Evolutionary conservation across 1,284 basidiomycete species (phyloP), one percentile per base, ranked within the genome.

Genomic region (Kwoniella shivajii): DNA sequence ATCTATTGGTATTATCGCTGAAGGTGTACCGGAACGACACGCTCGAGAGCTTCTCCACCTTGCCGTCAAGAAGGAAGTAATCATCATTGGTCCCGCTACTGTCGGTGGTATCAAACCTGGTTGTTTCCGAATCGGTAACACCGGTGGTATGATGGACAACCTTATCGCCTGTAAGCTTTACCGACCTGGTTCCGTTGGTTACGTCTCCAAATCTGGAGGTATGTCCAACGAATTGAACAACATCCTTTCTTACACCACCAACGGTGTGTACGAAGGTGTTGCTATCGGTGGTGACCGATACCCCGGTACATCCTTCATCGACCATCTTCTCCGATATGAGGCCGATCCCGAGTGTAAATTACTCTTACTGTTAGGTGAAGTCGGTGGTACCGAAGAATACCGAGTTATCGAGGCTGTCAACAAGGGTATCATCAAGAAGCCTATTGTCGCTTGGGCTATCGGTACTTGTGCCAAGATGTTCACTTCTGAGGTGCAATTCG

Each of bases 141-240:
- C 92, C 64, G 95, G 95, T 84, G 94, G 90, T 77, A 98, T 98
- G 95, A 98, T 98, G 93, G 96, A 99, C 84, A 99, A 98, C 84
- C 95, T 98, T 81, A 93, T 98, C 72, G 82, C 94, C 14, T 97
- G 93, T 65, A 99, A 98, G 84, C 90, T 99, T 64, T 99, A 98
- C 86, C 92, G 94, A 73, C 82, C 94, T 44, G 96, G 95, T 60
- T 94, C 93, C 22, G 91, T 99, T 71, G 95, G 92, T 74, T 98
- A 98, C 81, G 95, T 99, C 77, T 97, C 92, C 80, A 99, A 99
- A 83, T 98, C 95, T 13, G 95, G 95, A 68, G 95, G 96, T 79
- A 99, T 99, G 96, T 99, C 95, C 69, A 99, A 99, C 84, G 96
- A 99, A 82, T 84, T 99, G 70, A 98, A 99, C 89, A 99, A 98